Base-by-base conservation (phyloP, 352 stramenopile genomes). In the Bremia lactucae region DNA sequence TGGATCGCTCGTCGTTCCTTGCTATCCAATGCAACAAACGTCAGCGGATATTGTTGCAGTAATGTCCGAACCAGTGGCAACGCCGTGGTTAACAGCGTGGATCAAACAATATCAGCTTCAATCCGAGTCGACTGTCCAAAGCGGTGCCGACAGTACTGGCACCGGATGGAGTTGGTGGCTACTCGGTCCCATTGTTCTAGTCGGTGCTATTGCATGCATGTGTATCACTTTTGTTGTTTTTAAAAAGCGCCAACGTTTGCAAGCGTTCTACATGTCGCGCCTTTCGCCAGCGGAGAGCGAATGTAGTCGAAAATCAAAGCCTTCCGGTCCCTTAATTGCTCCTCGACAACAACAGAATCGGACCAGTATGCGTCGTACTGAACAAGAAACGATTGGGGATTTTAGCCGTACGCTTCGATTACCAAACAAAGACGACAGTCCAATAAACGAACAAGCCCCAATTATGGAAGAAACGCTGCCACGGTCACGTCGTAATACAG, bases 1-100 rank as follows among this genome's bases (percentile, higher is more conserved):
- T 21, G 43, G 61, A 3, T 72, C 66, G 2, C 29, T 71, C 6
- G 54, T 74, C 2, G 46, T 77, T 3, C 66, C 66, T 2, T 77
- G 66, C 21, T 68, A 76, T 22, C 34, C 44, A 14, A 42, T 54
- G 29, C 37, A 31, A 6, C 54, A 54, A 34, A 58, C 53, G 3
- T 62, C 53, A 1, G 26, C 48, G 0, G 53, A 62, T 26, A 31
- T 62, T 7, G 42, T 62, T 20, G 42, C 48, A 0, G 42, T 62
- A 6, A 62, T 62, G 53, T 42, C 42, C 15, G 31, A 24, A 10
- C 53, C 53, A 6, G 48, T 62, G 6, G 24, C 37, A 10, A 51
- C 23, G 26, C 48, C 53, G 26, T 62, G 53, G 53, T 5, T 62
- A 16, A 62, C 53, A 18, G 48, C 53, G 24, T 62, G 53, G 53